Evolutionary conservation across 805 yeast genomes (phyloP).

Genomic region (Saccharomycopsis schoenii): DNA sequence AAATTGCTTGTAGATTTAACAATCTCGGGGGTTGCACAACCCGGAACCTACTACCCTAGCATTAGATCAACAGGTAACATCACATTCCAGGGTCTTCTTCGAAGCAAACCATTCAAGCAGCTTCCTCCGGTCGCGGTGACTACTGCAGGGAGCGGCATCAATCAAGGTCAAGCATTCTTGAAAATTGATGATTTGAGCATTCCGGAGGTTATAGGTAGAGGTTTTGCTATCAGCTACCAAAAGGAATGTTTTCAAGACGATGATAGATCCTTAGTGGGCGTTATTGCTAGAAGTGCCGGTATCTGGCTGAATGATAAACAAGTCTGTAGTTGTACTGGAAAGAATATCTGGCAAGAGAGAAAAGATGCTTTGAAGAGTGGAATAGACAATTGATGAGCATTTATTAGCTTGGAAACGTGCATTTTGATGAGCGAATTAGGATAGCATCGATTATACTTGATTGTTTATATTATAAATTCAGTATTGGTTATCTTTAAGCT

Average conservation of each 20-base stretch:
- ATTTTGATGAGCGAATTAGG: too few species aligned
- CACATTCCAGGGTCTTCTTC: conserved; percentile 57
- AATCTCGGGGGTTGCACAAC: conserved; percentile 47
- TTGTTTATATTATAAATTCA: too few species aligned
- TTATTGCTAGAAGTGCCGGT: conserved; percentile 93
- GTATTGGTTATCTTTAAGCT: too few species aligned
- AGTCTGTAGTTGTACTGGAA: conserved; percentile 91
- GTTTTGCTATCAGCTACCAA: conserved; percentile 28
- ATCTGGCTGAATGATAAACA: conserved; percentile 92
- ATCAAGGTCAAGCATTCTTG: conserved; percentile 13
- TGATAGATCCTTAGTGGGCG: conserved; percentile 53
- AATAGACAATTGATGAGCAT: neutral
- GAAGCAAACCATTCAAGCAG: conserved; percentile 44
- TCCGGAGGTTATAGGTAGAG: conserved; percentile 59
- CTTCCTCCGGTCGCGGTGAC: conserved; percentile 28
- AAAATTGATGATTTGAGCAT: conserved; percentile 31
- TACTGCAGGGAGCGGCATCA: conserved; percentile 16
- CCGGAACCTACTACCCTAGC: conserved; percentile 60
- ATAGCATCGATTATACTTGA: too few species aligned
- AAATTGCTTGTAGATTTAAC: conserved; percentile 67
- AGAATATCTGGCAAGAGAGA: conserved; percentile 93
- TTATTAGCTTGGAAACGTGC: too few species aligned
- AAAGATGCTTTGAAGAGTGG: conserved; percentile 62
- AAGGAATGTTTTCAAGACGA: conserved; percentile 13
- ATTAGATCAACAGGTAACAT: conserved; percentile 68